Conservation (phyloP, 2,329 filamentous ascomycete species). For the Drechslerella coelobrocha region DNA sequence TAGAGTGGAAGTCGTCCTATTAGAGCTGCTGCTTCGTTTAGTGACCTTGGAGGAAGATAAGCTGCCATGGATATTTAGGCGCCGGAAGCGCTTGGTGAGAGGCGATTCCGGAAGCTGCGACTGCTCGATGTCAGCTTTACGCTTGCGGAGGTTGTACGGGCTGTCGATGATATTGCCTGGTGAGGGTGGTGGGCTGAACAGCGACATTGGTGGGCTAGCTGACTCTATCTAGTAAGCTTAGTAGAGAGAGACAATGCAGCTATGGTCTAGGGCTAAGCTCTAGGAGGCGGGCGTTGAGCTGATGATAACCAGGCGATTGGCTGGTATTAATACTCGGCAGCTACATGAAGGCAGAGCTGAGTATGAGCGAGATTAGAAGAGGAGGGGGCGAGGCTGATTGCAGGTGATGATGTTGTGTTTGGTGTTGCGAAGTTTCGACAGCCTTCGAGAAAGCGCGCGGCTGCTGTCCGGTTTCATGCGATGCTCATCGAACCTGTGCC, state of each 20-base stretch:
- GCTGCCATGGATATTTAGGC: constrained; percentile 61
- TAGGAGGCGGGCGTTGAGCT: no score
- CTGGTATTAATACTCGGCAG: background rate
- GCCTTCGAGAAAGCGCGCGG: constrained; percentile 30
- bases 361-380: background rate
- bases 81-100: constrained; percentile 62
- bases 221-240: background rate
- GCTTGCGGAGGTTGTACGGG: constrained; percentile 47
- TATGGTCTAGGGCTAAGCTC: constrained; percentile 27
- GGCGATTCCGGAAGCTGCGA: constrained; percentile 50
- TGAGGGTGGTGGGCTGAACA: constrained; percentile 31
- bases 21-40: constrained; percentile 59
- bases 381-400: background rate
- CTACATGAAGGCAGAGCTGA: background rate
- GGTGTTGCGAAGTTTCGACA: constrained; percentile 26
- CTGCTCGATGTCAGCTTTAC: constrained; percentile 49
- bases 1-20: constrained; percentile 28
- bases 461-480: background rate
- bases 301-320: constrained; percentile 54
- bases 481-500: background rate
- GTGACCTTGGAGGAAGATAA: constrained; percentile 56
- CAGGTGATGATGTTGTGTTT: background rate
- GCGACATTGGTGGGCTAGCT: constrained; percentile 24
- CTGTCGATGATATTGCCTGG: constrained; percentile 4
- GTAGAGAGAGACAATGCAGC: constrained; percentile 22